Conservation (phyloP, 2,329 filamentous ascomycete genomes). For the Penicillium sp. region DNA sequence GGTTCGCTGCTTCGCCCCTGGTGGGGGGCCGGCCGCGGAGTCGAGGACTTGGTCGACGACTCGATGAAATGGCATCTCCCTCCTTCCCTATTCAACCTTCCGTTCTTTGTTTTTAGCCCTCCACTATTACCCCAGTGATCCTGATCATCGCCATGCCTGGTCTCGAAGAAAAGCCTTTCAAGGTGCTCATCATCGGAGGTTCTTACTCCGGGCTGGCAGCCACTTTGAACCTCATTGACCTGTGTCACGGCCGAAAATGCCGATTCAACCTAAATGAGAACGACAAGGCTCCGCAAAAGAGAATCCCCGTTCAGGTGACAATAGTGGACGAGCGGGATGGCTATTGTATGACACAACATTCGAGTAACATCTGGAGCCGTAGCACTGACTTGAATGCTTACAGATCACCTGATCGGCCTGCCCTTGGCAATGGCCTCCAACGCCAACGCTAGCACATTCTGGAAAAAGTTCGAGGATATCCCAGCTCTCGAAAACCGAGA, state of each 20-base stretch:
- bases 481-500: slow-evolving; percentile 5
- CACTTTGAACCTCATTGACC: slow-evolving; percentile 63
- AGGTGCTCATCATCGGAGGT: slow-evolving; percentile 65
- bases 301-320: slow-evolving; percentile 52
- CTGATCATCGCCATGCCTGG: slow-evolving; percentile 10
- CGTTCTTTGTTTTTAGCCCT: background rate
- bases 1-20: too few relatives aligned
- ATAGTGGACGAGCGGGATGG: slow-evolving; percentile 72
- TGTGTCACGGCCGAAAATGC: slow-evolving; percentile 50
- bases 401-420: slow-evolving; percentile 5
- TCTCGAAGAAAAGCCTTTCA: slow-evolving; percentile 33
- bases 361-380: background rate
- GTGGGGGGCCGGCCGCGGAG: too few relatives aligned
- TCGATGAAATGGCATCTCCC: too few relatives aligned
- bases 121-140: background rate
- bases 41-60: background rate
- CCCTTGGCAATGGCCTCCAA: slow-evolving; percentile 7
- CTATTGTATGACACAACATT: slow-evolving; percentile 56
- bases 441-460: slow-evolving; percentile 1
- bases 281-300: slow-evolving; percentile 48
- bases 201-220: slow-evolving; percentile 66
- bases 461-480: slow-evolving; percentile 7
- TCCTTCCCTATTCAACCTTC: too few relatives aligned
- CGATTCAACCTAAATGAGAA: slow-evolving; percentile 15
- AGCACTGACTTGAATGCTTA: background rate